Percentiles rank a stretch among this genome's conserved stretches.
Evolutionary conservation across 2,329 filamentous ascomycete species (phyloP).

Genomic region (Cladophialophora immunda): DNA sequence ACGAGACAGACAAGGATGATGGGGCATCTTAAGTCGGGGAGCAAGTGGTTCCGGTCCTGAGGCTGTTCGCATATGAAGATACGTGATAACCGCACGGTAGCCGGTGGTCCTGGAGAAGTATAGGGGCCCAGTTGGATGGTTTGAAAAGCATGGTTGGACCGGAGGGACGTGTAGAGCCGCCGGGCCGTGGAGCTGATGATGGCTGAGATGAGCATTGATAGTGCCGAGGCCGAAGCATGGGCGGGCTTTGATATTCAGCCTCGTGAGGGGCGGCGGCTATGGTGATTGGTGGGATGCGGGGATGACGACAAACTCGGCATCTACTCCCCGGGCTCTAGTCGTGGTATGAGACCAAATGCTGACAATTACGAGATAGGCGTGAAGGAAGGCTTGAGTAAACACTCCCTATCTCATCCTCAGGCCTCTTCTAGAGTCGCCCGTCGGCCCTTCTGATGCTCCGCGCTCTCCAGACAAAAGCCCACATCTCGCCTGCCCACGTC

Average conservation of each 20-base stretch:
- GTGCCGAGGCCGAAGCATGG: not conserved
- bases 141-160: slow-evolving; percentile 7
- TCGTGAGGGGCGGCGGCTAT: not conserved
- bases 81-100: slow-evolving; percentile 3
- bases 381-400: no score
- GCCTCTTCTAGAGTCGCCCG: not conserved
- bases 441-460: slow-evolving; percentile 15
- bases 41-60: slow-evolving; percentile 5
- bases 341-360: no score
- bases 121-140: slow-evolving; percentile 11
- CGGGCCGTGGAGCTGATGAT: not conserved
- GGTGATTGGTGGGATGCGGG: not conserved
- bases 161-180: no score
- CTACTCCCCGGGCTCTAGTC: no score
- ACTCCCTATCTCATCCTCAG: not conserved
- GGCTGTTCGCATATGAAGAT: slow-evolving; percentile 6
- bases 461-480: slow-evolving; percentile 24
- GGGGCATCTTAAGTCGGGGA: slow-evolving; percentile 12
- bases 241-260: slow-evolving; percentile 3
- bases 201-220: no score
- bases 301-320: not conserved
- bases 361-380: not conserved
- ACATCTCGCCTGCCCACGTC: slow-evolving; percentile 11
- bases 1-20: slow-evolving; percentile 12
- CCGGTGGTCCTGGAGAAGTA: slow-evolving; percentile 15